These are phyloP conservation scores for Cordyceps militaris DNA, from an alignment of 2,329 filamentous ascomycete species.

Conservation along the genomic window DNA sequence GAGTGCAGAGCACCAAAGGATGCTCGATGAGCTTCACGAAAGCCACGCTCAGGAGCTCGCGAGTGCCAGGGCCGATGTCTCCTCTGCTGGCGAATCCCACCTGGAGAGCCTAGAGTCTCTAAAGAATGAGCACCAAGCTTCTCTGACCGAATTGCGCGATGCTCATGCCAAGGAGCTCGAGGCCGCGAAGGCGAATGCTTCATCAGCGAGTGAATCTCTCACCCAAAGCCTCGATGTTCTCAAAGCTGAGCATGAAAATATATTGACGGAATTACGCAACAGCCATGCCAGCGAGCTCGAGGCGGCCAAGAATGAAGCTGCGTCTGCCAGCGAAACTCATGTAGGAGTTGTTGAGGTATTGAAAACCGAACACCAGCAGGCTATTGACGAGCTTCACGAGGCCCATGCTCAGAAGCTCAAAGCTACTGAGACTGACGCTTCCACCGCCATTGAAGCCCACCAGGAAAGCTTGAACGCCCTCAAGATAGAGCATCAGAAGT, in stretches of 20 bases:
- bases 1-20: slow-evolving; percentile 46
- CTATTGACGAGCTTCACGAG: slow-evolving; percentile 38
- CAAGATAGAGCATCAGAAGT: slow-evolving; percentile 45
- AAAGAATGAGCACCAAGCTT: slow-evolving; percentile 31
- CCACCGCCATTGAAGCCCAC: slow-evolving; percentile 23
- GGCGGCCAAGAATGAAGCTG: slow-evolving; percentile 30
- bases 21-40: slow-evolving; percentile 47
- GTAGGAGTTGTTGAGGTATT: slow-evolving; percentile 38
- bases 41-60: slow-evolving; percentile 54
- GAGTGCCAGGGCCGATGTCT: slow-evolving; percentile 38
- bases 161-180: slow-evolving; percentile 54
- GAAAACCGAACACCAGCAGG: slow-evolving; percentile 40
- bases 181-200: slow-evolving; percentile 45
- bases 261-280: slow-evolving; percentile 37
- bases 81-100: slow-evolving; percentile 24
- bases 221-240: slow-evolving; percentile 46
- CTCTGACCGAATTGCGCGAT: slow-evolving; percentile 37
- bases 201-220: slow-evolving; percentile 40
- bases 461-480: slow-evolving; percentile 35
- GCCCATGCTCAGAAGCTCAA: slow-evolving; percentile 22
- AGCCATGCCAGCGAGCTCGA: slow-evolving; percentile 34
- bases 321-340: slow-evolving; percentile 23
- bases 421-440: slow-evolving; percentile 17
- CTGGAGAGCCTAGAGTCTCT: slow-evolving; percentile 25
- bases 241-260: slow-evolving; percentile 47